A percentile compares a stretch with the other conserved stretches of the same genome.
Conservation (phyloP, 1,284 basidiomycete genomes). For the Schizophyllum amplum region DNA sequence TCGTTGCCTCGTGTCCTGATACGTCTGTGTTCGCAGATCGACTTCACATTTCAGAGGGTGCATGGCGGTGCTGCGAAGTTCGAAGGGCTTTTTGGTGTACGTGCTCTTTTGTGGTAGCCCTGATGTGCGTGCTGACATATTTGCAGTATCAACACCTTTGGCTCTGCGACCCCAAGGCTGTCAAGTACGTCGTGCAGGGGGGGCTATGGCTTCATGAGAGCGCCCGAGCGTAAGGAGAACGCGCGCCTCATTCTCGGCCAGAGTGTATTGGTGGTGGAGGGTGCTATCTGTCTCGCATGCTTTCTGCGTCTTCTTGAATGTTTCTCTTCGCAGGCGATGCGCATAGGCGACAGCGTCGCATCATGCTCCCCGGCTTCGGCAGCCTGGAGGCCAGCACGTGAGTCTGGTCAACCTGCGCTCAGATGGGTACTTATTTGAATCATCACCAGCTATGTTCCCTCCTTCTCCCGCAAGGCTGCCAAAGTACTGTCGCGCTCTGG, state of each 20-base stretch:
- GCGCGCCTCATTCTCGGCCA: slow-evolving; percentile 17
- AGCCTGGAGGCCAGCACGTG: slow-evolving; percentile 20
- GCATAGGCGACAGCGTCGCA: slow-evolving; percentile 28
- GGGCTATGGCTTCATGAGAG: slow-evolving; percentile 29
- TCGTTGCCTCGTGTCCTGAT: too few relatives aligned
- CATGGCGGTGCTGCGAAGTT: too few relatives aligned
- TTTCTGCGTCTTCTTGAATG: neutral
- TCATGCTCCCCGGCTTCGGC: slow-evolving; percentile 30
- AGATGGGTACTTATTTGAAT: too few relatives aligned
- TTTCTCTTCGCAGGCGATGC: slow-evolving; percentile 18
- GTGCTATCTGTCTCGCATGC: neutral
- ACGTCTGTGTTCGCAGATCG: too few relatives aligned
- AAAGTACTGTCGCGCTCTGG: slow-evolving; percentile 17
- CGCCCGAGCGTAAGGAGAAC: slow-evolving; percentile 23
- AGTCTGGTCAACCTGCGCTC: too few relatives aligned
- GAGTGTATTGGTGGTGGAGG: neutral
- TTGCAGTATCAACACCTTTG: slow-evolving; percentile 29
- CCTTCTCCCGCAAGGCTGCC: slow-evolving; percentile 25
- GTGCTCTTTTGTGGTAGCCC: too few relatives aligned
- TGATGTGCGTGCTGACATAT: too few relatives aligned
- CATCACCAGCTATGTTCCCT: slow-evolving; percentile 18
- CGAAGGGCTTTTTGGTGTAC: too few relatives aligned
- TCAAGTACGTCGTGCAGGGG: slow-evolving; percentile 34
- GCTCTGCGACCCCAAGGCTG: slow-evolving; percentile 32
- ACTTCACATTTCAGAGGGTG: too few relatives aligned